Percentiles rank a stretch among this genome's conserved stretches.
Evolutionary conservation across 805 yeast genomes (phyloP).

Genomic region (Saccharomycopsis sp.): DNA sequence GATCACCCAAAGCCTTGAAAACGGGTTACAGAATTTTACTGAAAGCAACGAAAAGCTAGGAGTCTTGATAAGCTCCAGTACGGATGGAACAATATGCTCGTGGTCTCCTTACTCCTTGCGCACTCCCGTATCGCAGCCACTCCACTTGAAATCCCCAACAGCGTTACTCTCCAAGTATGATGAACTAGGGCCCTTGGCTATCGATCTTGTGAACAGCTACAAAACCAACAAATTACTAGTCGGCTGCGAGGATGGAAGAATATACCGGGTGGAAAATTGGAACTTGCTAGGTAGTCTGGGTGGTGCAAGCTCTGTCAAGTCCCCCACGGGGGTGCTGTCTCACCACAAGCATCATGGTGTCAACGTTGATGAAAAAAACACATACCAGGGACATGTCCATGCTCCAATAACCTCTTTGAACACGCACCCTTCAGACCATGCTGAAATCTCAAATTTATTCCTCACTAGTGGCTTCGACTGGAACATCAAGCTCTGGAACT

Average conservation of each 20-base stretch:
- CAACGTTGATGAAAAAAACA: constrained; percentile 15
- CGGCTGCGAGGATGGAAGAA: constrained; percentile 30
- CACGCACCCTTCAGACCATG: constrained; percentile 11
- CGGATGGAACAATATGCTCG: constrained; percentile 27
- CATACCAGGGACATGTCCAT: constrained; percentile 24
- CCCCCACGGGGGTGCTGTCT: background rate
- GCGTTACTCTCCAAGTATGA: constrained; percentile 23
- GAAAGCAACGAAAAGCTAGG: no score
- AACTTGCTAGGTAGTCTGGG: background rate
- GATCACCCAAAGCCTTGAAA: background rate
- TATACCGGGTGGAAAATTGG: constrained; percentile 25
- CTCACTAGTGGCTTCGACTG: constrained; percentile 28
- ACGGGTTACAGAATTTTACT: no score
- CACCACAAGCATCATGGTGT: background rate
- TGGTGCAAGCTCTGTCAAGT: background rate
- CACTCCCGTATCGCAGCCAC: constrained; percentile 23
- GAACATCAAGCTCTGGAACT: constrained; percentile 27
- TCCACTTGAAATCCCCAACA: constrained; percentile 24
- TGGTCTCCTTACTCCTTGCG: constrained; percentile 27
- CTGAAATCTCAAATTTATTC: constrained; percentile 23
- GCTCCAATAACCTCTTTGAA: constrained; percentile 25
- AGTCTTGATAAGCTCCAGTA: constrained; percentile 24
- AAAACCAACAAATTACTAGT: constrained; percentile 23
- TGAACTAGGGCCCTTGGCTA: constrained; percentile 26
- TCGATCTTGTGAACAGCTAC: constrained; percentile 21